Evolutionary conservation across 2,329 filamentous ascomycete species (phyloP).

Genomic region (Pseudopithomyces chartarum): DNA sequence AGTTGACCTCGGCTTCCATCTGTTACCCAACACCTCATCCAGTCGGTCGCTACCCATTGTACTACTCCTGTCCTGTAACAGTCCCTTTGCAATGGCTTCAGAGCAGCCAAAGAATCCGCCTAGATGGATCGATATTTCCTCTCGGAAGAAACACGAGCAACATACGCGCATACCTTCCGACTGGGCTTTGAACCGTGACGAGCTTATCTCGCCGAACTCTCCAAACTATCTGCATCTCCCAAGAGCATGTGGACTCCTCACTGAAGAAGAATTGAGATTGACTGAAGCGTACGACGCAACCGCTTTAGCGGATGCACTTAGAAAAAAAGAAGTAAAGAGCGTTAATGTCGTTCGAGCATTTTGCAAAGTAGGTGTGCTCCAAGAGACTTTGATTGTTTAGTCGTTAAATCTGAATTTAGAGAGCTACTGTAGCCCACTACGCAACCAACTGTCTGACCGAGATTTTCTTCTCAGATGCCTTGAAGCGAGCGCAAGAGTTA

Average conservation of each 20-base stretch:
- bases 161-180: constrained; percentile 47
- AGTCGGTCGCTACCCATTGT: background rate
- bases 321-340: constrained; percentile 40
- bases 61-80: constrained; percentile 1
- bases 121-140: constrained; percentile 48
- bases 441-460: constrained; percentile 50
- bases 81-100: constrained; percentile 6
- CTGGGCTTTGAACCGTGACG: constrained; percentile 46
- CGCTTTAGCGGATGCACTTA: constrained; percentile 43
- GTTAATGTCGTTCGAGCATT: constrained; percentile 50
- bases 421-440: constrained; percentile 55
- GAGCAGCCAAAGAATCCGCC: constrained; percentile 13
- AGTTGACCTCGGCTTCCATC: constrained; percentile 2
- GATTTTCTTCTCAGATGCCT: constrained; percentile 43
- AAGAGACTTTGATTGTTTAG: background rate
- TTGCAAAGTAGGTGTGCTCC: constrained; percentile 42
- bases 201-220: constrained; percentile 22
- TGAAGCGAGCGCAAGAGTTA: constrained; percentile 40
- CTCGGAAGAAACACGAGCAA: constrained; percentile 51
- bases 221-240: constrained; percentile 53
- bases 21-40: background rate
- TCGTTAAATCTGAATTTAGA: constrained; percentile 20
- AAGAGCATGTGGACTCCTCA: constrained; percentile 58
- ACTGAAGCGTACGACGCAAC: constrained; percentile 60
- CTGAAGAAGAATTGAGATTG: constrained; percentile 57